Percentiles rank a stretch among this genome's conserved stretches.
phyloP scores from a whole-genome alignment of 2,329 filamentous ascomycete species.

The Aspergillus costaricaensis region DNA sequence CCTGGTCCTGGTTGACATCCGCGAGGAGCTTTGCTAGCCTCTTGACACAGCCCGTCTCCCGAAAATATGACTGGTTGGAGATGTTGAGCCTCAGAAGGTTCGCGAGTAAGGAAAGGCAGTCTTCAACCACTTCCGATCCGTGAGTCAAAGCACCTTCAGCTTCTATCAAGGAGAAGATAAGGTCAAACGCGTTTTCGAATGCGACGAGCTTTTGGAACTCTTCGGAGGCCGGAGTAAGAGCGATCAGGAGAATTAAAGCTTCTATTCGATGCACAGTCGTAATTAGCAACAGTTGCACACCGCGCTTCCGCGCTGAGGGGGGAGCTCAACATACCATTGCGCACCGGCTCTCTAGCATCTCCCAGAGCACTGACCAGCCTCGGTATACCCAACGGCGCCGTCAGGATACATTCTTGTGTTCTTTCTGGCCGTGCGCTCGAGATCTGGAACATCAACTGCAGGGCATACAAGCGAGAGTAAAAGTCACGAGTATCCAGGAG shows the following conservation, averaged over 20 bases:
- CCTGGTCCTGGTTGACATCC: constrained; percentile 58
- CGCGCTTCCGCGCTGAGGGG: neutral
- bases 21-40: constrained; percentile 70
- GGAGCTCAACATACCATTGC: constrained; percentile 60
- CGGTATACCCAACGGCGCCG: constrained; percentile 83
- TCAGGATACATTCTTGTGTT: constrained; percentile 91
- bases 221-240: constrained; percentile 79
- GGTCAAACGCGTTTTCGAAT: constrained; percentile 91
- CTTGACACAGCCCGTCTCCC: constrained; percentile 81
- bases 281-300: constrained; percentile 14
- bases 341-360: constrained; percentile 80
- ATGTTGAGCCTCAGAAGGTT: constrained; percentile 85
- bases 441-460: constrained; percentile 87
- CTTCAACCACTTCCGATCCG: constrained; percentile 85
- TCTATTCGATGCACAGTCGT: constrained; percentile 49
- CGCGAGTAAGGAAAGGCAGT: constrained; percentile 85
- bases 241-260: constrained; percentile 80
- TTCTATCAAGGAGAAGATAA: constrained; percentile 78
- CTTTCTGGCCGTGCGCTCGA: constrained; percentile 82
- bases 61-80: constrained; percentile 91
- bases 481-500: constrained; percentile 86
- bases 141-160: constrained; percentile 78
- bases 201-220: constrained; percentile 95
- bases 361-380: constrained; percentile 81
- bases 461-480: constrained; percentile 84